Evolutionary conservation across 495 filamentous ascomycete genomes (phyloP), one percentile per base, ranked within the genome.

Genomic region (Letharia columbiana): DNA sequence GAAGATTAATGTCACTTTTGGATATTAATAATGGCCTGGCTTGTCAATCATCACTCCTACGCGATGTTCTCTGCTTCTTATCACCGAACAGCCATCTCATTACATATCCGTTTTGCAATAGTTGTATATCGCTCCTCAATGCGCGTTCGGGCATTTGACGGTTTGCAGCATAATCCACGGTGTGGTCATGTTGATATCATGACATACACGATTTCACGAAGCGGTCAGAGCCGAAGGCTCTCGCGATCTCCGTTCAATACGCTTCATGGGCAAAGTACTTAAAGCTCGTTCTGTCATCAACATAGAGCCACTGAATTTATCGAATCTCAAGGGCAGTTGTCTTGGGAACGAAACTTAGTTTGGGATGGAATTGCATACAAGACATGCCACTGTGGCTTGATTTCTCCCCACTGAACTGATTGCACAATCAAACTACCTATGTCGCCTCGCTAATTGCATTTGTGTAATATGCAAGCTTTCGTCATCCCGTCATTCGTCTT

Each of bases 401-500:
- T 9, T 61, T 42, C 5, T 20, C 4, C 52, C 31, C 35, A 37
- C 17, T 44, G 23, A 20, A 5, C 17, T 61, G 23, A 44, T 12
- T 67, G 65, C 50, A 67, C 23, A 23, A 37, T 35, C 40, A 33
- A 39, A 35, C 39, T 31, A 64, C 62, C 33, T 20, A 3, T 20
- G 54, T 17, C 45, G 54, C 65, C 65, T 67, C 60, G 54, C 60
- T 69, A 67, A 67, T 4, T 37, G 33, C 37, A 64, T 20, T 17
- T 13, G 61, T 23, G 33, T 13, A 4, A 28, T 35, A 54, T 54
- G 10, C 67, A 54, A 35, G 31, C 42, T 33, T 20, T 62, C 39
- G 52, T 35, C 13, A 28, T 7, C 33, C 41, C 2, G 42, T 70
- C 62, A 69, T 40, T 73, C 67, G 45, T 75, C 70, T 60, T 79